Conservation (phyloP, 371 early-diverging fungal genomes). For the Synchytrium microbalum region DNA sequence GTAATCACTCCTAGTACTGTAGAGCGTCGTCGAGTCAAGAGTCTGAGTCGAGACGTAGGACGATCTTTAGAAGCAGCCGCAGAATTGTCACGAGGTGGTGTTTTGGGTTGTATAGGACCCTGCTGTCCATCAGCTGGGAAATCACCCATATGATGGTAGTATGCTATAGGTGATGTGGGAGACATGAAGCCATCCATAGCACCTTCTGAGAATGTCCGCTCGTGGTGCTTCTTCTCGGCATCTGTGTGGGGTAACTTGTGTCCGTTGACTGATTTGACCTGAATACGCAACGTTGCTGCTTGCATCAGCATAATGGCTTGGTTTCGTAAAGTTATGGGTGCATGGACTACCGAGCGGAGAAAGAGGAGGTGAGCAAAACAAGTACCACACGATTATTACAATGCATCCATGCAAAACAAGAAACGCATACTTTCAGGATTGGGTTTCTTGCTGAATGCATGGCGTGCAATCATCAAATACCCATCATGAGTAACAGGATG, state of each 20-base stretch:
- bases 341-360: constrained; percentile 28
- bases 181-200: not conserved
- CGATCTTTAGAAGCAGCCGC: constrained; percentile 1
- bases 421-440: constrained; percentile 7
- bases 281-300: constrained; percentile 19
- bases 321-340: constrained; percentile 35
- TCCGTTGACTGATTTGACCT: not conserved
- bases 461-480: constrained; percentile 79
- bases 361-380: too few relatives aligned
- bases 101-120: not conserved
- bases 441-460: constrained; percentile 55
- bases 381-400: not conserved
- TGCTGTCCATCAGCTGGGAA: not conserved
- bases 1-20: constrained; percentile 30
- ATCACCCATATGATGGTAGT: constrained; percentile 8
- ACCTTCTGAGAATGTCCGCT: not conserved
- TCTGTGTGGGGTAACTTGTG: not conserved
- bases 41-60: not conserved
- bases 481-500: constrained; percentile 86
- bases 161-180: not conserved
- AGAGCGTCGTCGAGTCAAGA: constrained; percentile 9
- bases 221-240: not conserved
- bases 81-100: not conserved
- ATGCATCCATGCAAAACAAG: not conserved
- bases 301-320: constrained; percentile 32